A percentile compares a stretch with the other conserved stretches of the same genome.
Conservation (phyloP, 495 filamentous ascomycete species). For the Physcia stellaris region DNA sequence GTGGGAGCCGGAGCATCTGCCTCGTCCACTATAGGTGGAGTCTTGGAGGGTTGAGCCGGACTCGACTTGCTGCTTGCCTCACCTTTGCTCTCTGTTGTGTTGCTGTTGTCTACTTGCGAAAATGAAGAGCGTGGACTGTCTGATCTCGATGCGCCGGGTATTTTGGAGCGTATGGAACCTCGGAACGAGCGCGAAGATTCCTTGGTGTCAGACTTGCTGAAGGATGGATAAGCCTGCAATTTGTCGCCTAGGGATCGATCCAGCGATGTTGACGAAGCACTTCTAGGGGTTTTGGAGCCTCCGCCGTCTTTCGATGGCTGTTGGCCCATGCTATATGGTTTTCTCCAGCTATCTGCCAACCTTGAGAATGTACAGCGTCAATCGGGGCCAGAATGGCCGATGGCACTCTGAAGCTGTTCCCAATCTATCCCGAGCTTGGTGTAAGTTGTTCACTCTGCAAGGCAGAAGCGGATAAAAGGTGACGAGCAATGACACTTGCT, state of each 20-base stretch:
- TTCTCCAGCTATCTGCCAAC: not conserved
- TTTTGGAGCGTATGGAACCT: slow-evolving; percentile 60
- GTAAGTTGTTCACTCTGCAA: too few species aligned
- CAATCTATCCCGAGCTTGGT: too few species aligned
- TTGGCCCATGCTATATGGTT: slow-evolving; percentile 59
- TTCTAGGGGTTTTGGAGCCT: slow-evolving; percentile 27
- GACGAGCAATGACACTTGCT: too few species aligned
- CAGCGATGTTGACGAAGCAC: slow-evolving; percentile 17
- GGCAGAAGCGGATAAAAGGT: too few species aligned
- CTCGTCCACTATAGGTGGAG: slow-evolving; percentile 8
- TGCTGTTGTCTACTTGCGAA: slow-evolving; percentile 52
- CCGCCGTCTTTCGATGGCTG: slow-evolving; percentile 69
- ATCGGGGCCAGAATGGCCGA: too few species aligned
- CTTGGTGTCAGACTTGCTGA: slow-evolving; percentile 87
- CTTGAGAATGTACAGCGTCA: too few species aligned
- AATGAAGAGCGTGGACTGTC: slow-evolving; percentile 77
- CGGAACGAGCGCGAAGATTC: slow-evolving; percentile 82
- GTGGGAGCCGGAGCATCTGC: slow-evolving; percentile 24
- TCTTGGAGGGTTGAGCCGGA: slow-evolving; percentile 21
- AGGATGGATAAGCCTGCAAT: slow-evolving; percentile 74
- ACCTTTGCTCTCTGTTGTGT: slow-evolving; percentile 60
- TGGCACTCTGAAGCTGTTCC: too few species aligned
- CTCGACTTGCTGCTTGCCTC: slow-evolving; percentile 40
- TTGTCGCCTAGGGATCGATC: slow-evolving; percentile 29
- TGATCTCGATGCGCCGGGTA: slow-evolving; percentile 46